These are phyloP conservation scores for Rhizoclosmatium sp. DNA, from an alignment of 192 early-diverging fungal genomes.

Conservation along the genomic window DNA sequence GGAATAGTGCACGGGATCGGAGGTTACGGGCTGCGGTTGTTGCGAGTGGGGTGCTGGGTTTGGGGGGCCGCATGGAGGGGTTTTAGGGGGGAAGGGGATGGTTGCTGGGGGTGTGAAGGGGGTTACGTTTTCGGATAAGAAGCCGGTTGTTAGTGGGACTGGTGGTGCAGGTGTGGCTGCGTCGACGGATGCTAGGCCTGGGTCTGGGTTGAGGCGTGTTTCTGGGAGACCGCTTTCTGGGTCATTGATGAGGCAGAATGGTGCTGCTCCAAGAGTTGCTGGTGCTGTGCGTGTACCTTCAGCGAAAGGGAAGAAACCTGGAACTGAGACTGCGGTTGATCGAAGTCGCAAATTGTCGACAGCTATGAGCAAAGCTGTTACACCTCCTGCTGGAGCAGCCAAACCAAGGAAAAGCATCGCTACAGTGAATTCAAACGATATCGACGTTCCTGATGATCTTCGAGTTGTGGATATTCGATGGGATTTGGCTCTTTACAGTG, in stretches of 20 bases:
- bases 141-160: neutral
- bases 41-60: neutral
- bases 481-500: slow-evolving; percentile 16
- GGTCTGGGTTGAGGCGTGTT: too few relatives aligned
- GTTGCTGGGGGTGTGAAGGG: neutral
- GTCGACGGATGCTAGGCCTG: too few relatives aligned
- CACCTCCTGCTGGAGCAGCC: neutral
- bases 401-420: neutral
- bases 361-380: neutral
- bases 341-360: neutral
- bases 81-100: neutral
- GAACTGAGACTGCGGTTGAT: too few relatives aligned
- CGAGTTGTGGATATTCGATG: neutral
- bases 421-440: neutral
- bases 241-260: too few relatives aligned
- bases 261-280: too few relatives aligned
- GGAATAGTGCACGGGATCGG: slow-evolving; percentile 7
- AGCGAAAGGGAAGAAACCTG: too few relatives aligned
- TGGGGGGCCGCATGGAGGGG: neutral
- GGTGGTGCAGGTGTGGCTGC: neutral
- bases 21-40: neutral
- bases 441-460: slow-evolving; percentile 13
- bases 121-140: neutral
- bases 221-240: too few relatives aligned
- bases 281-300: too few relatives aligned